These are phyloP conservation scores for Verticillium isaacii DNA, from an alignment of 2,329 filamentous ascomycete species.

Conservation along the genomic window DNA sequence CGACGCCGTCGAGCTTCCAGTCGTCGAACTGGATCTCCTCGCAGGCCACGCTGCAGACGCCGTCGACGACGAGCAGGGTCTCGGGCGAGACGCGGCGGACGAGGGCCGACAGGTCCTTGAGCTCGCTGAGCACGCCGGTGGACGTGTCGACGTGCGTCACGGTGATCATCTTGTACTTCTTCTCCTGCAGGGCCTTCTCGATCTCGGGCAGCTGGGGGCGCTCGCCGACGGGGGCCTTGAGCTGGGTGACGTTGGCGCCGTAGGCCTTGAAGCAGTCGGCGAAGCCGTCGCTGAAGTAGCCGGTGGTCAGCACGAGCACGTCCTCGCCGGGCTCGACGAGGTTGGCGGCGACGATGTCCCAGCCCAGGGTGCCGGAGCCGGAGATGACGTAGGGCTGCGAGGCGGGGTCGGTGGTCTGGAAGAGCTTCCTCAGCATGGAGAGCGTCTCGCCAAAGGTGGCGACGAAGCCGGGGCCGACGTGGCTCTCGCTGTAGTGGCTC, in stretches of 20 bases:
- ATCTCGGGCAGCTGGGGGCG: constrained; percentile 83
- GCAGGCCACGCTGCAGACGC: constrained; percentile 92
- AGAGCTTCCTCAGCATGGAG: constrained; percentile 83
- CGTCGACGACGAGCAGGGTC: constrained; percentile 88
- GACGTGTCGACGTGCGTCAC: constrained; percentile 98
- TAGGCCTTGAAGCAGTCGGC: constrained; percentile 89
- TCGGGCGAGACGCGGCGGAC: constrained; percentile 85
- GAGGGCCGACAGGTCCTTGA: constrained; percentile 76
- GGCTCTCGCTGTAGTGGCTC: constrained; percentile 95
- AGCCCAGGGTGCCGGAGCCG: constrained; percentile 91
- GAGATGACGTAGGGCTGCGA: constrained; percentile 92
- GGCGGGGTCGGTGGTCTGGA: constrained; percentile 78
- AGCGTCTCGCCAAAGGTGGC: constrained; percentile 87
- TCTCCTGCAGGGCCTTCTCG: constrained; percentile 81
- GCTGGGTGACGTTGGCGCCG: constrained; percentile 81
- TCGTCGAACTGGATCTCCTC: constrained; percentile 96
- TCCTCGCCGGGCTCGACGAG: constrained; percentile 85
- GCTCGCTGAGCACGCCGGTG: constrained; percentile 89
- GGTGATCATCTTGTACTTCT: constrained; percentile 90
- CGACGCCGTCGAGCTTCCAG: constrained; percentile 87
- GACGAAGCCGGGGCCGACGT: constrained; percentile 86
- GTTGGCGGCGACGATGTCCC: constrained; percentile 95
- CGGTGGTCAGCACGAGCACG: constrained; percentile 87
- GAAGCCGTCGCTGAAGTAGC: constrained; percentile 96
- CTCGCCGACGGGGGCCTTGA: constrained; percentile 84